Conservation (phyloP, 1,139 yeast species). For the Scheffersomyces titani region DNA sequence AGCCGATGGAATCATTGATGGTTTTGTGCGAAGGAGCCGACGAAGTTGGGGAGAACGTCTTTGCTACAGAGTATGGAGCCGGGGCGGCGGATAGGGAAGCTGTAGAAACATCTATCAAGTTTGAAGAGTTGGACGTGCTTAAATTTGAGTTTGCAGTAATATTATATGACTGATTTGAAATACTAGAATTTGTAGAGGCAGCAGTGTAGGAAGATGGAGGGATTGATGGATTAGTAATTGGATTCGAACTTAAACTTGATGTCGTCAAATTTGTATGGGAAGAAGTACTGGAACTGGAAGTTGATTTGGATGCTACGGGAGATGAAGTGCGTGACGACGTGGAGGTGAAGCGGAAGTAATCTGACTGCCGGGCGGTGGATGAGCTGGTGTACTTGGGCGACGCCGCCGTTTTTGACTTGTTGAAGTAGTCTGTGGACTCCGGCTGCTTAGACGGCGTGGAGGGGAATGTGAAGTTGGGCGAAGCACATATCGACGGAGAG, state of each 20-base stretch:
- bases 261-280: background rate
- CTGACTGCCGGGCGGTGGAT: background rate
- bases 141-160: too few species aligned
- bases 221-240: background rate
- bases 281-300: background rate
- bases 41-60: background rate
- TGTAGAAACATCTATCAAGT: background rate
- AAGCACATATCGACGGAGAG: constrained; percentile 14
- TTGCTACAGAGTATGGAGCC: background rate
- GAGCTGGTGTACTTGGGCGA: background rate
- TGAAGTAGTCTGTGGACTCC: constrained; percentile 18
- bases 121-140: too few species aligned
- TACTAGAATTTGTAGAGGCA: too few species aligned
- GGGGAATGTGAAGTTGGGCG: constrained; percentile 17
- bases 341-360: background rate
- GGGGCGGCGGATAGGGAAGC: background rate
- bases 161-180: too few species aligned
- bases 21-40: constrained; percentile 5
- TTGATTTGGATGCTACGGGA: background rate
- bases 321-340: background rate
- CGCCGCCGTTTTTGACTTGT: background rate
- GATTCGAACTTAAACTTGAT: background rate
- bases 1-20: constrained; percentile 15
- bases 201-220: too few species aligned
- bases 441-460: constrained; percentile 7